phyloP scores from a whole-genome alignment of 2,329 filamentous ascomycete species.

The Fusarium sp. region DNA sequence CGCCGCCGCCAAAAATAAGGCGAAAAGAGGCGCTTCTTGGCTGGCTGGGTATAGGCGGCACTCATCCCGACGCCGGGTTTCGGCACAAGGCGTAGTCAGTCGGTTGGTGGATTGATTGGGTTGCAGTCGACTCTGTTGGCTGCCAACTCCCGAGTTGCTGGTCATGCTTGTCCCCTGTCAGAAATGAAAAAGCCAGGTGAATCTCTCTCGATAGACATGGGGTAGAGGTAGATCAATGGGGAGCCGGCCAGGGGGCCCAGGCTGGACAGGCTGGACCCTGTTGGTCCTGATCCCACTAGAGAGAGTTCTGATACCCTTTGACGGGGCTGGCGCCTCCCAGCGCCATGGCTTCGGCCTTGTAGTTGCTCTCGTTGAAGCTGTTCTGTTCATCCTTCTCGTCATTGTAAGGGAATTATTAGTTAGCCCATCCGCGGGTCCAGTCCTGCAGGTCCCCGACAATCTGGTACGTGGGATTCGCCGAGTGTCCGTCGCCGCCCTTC shows the following conservation, averaged over 20 bases:
- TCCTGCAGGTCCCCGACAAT: slow-evolving; percentile 54
- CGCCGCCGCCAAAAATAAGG: neutral
- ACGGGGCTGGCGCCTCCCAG: slow-evolving; percentile 10
- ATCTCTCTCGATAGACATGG: neutral
- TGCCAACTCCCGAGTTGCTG: neutral
- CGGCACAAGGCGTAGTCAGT: neutral
- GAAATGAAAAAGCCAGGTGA: neutral
- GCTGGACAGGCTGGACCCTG: neutral
- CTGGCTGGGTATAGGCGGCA: neutral
- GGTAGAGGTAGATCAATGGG: neutral
- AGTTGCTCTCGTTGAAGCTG: neutral
- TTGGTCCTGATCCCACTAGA: slow-evolving; percentile 7
- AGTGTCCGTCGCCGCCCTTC: slow-evolving; percentile 53
- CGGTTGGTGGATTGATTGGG: neutral
- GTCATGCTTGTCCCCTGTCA: neutral
- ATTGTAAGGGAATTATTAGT: slow-evolving; percentile 15
- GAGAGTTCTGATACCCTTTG: neutral
- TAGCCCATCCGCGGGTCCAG: slow-evolving; percentile 47
- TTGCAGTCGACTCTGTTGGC: neutral
- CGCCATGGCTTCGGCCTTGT: slow-evolving; percentile 7
- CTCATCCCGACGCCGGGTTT: neutral
- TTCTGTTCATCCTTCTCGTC: neutral
- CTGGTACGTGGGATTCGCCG: slow-evolving; percentile 55
- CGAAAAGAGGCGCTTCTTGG: neutral
- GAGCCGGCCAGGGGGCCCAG: neutral